Base-by-base conservation (phyloP, 164 flowering plant species). In the Magnolia sinica region DNA sequence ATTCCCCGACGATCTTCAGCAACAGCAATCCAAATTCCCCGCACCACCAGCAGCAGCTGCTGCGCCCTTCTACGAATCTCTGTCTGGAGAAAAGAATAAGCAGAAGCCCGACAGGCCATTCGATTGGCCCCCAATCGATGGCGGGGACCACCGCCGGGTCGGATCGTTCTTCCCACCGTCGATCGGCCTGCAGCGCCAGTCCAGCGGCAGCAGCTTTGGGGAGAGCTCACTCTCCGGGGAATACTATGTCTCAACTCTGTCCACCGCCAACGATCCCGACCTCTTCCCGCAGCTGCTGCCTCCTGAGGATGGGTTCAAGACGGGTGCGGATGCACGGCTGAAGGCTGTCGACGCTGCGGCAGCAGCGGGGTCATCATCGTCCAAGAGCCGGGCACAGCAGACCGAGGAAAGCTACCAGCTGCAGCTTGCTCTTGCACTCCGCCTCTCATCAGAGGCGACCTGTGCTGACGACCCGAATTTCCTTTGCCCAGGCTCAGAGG, bases 331-430 rank as follows among this genome's bases (percentile, higher is more conserved):
- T 65, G 77, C 64, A 18, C 73, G 87, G 58, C 63, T 75, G 74
- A 84, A 87, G 81, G 59, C 63, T 65, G 81, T 59, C 73, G 83
- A 24, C 70, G 83, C 22, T 74, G 79, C 71, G 9, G 79, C 78
- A 4, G 20, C 20, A 1, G 64, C 10, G 14, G 86, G 81, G 4
- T 85, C 86, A 29, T 87, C 89, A 1, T 83, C 88, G 0, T 88
- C 88, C 10, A 96, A 91, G 89, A 96, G 92, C 79, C 94, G 97
- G 98, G 98, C 99, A 58, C 99, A 90, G 87, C 99, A 94, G 83
- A 94, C 97, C 73, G 97, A 91, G 86, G 99, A 96, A 88, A 94
- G 97, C 77, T 96, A 96, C 50, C 98, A 94, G 79, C 79, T 96
- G 85, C 98, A 94, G 90, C 68, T 94, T 81, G 97, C 97, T 10